Base-by-base conservation (phyloP, 768 basidiomycete genomes). In the Hortiboletus campestris region DNA sequence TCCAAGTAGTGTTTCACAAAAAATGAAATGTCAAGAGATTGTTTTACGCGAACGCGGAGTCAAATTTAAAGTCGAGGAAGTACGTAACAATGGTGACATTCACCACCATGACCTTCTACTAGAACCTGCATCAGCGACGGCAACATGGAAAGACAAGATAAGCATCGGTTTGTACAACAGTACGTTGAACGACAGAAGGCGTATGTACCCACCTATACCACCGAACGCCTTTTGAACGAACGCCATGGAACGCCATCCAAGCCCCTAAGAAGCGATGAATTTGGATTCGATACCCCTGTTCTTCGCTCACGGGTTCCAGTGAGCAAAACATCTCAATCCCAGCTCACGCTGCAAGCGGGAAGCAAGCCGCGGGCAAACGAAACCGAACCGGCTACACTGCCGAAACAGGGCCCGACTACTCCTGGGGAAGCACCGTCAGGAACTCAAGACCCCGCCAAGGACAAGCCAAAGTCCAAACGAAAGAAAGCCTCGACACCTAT, bases 231-330 rank as follows among this genome's bases (percentile, higher is more conserved):
- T 25, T 22, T 54, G 44, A 51, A 57, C 51, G 49, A 61, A 35
- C 28, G 43, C 51, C 34, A 8, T 40, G 44, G 34, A 19, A 63
- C 64, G 6, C 67, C 63, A 8, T 17, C 55, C 38, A 57, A 53
- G 41, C 22, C 20, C 4, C 49, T 39, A 39, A 52, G 35, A 34
- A 54, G 48, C 13, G 56, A 62, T 12, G 69, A 62, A 17, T 70
- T 72, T 57, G 77, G 76, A 5, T 81, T 85, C 58, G 78, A 73
- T 38, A 86, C 83, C 11, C 85, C 84, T 17, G 67, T 85, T 32
- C 72, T 86, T 36, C 80, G 77, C 58, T 74, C 84, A 34, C 78
- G 85, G 9, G 60, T 58, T 12, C 57, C 53, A 29, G 67, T 65
- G 46, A 32, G 49, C n/a, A 66, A 55, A 14, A 12, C n/a, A 36